These are phyloP conservation scores for Aspergillus biplanus DNA, from an alignment of 495 filamentous ascomycete genomes.

Conservation along the genomic window DNA sequence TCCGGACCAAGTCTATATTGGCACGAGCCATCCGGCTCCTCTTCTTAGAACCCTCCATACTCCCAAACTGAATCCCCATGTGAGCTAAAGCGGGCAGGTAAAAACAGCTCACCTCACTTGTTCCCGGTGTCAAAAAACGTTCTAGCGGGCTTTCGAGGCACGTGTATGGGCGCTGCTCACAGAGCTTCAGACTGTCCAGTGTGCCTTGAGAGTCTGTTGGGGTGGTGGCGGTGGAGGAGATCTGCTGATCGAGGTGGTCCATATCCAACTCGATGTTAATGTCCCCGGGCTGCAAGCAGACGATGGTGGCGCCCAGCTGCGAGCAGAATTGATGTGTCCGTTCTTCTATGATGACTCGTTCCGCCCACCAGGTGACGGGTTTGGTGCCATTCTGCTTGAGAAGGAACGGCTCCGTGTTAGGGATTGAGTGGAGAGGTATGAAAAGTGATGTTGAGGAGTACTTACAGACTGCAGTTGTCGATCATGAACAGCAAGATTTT, in stretches of 20 bases:
- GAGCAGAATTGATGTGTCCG: constrained; percentile 20
- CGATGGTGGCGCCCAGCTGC: constrained; percentile 6
- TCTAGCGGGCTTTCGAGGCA: constrained; percentile 28
- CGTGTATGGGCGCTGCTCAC: constrained; percentile 14
- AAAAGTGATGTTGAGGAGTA: neutral
- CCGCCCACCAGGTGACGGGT: constrained; percentile 22
- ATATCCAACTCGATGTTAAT: constrained; percentile 15
- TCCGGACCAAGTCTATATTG: constrained; percentile 14
- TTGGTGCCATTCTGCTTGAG: constrained; percentile 3
- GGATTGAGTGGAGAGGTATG: neutral
- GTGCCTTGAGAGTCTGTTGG: neutral
- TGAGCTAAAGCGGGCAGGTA: constrained; percentile 20
- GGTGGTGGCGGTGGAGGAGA: neutral
- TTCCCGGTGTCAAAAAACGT: constrained; percentile 30
- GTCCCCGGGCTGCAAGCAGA: neutral
- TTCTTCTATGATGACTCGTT: constrained; percentile 28
- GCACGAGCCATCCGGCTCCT: constrained; percentile 17
- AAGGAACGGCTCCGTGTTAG: constrained; percentile 2
- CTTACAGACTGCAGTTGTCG: constrained; percentile 18
- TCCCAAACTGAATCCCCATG: constrained; percentile 20
- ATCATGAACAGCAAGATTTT: constrained; percentile 20
- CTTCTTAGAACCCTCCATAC: constrained; percentile 22
- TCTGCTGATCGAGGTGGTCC: constrained; percentile 11
- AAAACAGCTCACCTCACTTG: constrained; percentile 25
- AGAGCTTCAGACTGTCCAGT: constrained; percentile 18